A percentile compares a stretch with the other conserved stretches of the same genome.
phyloP scores from a whole-genome alignment of 2,329 filamentous ascomycete species.

The Neurospora sp. region DNA sequence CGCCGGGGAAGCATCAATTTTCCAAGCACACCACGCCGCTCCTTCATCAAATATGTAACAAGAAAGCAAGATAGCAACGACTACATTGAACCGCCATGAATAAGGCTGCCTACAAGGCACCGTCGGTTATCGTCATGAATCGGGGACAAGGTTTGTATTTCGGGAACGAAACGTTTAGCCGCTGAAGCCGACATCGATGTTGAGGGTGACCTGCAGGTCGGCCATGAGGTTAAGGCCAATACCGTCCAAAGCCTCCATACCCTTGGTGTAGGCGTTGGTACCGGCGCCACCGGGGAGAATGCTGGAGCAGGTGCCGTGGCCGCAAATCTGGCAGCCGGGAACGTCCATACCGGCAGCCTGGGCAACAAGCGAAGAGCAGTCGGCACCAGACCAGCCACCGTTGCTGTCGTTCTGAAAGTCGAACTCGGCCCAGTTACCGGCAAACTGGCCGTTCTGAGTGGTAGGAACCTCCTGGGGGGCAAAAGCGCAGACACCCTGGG shows the following conservation, averaged over 20 bases:
- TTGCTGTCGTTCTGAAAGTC: slow-evolving; percentile 37
- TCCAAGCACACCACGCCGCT: not conserved
- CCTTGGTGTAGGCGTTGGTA: slow-evolving; percentile 26
- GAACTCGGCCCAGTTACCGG: slow-evolving; percentile 39
- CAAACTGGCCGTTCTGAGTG: slow-evolving; percentile 31
- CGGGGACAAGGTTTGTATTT: not conserved
- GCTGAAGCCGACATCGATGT: slow-evolving; percentile 16
- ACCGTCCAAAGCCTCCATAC: slow-evolving; percentile 24
- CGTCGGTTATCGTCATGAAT: not conserved
- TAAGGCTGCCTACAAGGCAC: not conserved
- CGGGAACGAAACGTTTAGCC: not conserved
- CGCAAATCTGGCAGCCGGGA: slow-evolving; percentile 30
- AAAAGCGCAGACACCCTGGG: slow-evolving; percentile 40
- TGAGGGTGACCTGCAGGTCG: slow-evolving; percentile 11
- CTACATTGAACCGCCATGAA: not conserved
- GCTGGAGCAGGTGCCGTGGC: slow-evolving; percentile 23
- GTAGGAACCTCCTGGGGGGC: slow-evolving; percentile 22
- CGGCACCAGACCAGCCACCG: slow-evolving; percentile 38
- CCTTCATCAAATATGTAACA: not conserved
- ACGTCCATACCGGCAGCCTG: slow-evolving; percentile 26
- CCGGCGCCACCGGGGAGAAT: slow-evolving; percentile 21
- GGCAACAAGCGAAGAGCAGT: slow-evolving; percentile 39
- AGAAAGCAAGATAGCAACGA: not conserved
- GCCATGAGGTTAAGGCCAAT: slow-evolving; percentile 24
- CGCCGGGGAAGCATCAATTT: not conserved